Conservation (phyloP, 192 early-diverging fungal species). For the Kickxella alabastrina region DNA sequence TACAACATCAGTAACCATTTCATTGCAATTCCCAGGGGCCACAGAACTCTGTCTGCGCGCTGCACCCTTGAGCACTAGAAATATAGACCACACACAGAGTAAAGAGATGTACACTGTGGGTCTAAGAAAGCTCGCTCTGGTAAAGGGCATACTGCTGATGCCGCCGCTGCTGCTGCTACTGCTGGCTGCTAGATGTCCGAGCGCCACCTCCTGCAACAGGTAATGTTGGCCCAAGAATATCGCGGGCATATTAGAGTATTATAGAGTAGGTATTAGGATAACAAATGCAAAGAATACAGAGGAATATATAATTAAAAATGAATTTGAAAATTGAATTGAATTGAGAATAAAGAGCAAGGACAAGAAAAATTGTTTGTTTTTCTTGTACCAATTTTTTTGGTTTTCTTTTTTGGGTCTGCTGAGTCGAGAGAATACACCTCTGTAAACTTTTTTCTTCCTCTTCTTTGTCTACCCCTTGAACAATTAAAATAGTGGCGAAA, state of each 20-base stretch:
- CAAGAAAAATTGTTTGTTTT: constrained; percentile 2
- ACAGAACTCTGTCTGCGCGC: constrained; percentile 1
- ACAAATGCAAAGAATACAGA: neutral
- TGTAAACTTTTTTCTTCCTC: too few species aligned
- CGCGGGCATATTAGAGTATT: constrained; percentile 5
- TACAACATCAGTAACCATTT: neutral
- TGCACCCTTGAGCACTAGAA: constrained; percentile 2
- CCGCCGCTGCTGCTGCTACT: too few species aligned
- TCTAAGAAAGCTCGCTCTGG: neutral
- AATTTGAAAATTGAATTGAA: neutral
- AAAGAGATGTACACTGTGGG: constrained; percentile 12
- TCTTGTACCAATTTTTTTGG: too few species aligned
- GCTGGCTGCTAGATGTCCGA: neutral
- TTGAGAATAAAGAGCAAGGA: too few species aligned
- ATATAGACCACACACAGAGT: constrained; percentile 17
- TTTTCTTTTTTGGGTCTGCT: too few species aligned
- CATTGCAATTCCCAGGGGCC: neutral
- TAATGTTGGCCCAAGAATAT: neutral
- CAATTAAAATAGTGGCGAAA: too few species aligned
- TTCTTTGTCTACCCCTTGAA: too few species aligned
- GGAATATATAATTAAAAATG: constrained; percentile 1
- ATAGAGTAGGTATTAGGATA: too few species aligned
- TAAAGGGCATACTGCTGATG: too few species aligned
- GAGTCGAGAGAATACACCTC: too few species aligned
- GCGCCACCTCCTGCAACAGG: neutral